Percentiles rank a stretch among this genome's conserved stretches.
These are phyloP conservation scores for Candida gigantensis DNA, from an alignment of 1,139 yeast species.

Conservation along the genomic window DNA sequence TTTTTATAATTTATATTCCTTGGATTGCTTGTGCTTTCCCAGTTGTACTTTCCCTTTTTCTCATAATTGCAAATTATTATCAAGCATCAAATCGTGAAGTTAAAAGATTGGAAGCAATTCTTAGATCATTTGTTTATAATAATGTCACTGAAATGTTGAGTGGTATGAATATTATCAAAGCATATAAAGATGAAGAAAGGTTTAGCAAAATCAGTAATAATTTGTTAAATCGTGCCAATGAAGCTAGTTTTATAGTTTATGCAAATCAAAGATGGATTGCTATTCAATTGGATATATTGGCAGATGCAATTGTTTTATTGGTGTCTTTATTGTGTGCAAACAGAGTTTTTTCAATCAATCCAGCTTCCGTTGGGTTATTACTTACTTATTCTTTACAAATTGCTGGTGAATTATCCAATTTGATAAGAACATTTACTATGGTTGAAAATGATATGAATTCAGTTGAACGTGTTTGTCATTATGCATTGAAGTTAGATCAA, in stretches of 20 bases:
- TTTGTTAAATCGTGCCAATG: conserved; percentile 64
- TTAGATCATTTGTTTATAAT: conserved; percentile 45
- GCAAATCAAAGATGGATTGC: conserved; percentile 82
- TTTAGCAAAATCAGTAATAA: conserved; percentile 52
- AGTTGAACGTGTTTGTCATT: conserved; percentile 76
- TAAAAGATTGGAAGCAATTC: conserved; percentile 44
- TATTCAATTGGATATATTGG: conserved; percentile 58
- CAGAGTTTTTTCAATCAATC: conserved; percentile 59
- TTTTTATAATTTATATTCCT: conserved; percentile 70
- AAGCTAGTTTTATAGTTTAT: conserved; percentile 65
- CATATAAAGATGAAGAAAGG: conserved; percentile 51
- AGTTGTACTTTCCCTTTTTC: conserved; percentile 44
- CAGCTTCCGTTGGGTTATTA: conserved; percentile 73
- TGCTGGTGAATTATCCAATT: conserved; percentile 48
- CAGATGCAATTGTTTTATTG: conserved; percentile 46
- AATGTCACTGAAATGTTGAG: conserved; percentile 74
- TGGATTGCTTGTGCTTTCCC: conserved; percentile 76
- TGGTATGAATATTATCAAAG: conserved; percentile 72
- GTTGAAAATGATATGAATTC: conserved; percentile 84
- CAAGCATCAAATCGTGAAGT: conserved; percentile 38
- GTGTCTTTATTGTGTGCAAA: conserved; percentile 62
- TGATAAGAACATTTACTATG: conserved; percentile 59
- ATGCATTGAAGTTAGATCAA: conserved; percentile 50
- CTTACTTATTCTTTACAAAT: conserved; percentile 58
- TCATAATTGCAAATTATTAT: conserved; percentile 47